These are phyloP conservation scores for Euphorbia neoarborescens DNA, from an alignment of 441 rosid genomes.

Conservation along the genomic window DNA sequence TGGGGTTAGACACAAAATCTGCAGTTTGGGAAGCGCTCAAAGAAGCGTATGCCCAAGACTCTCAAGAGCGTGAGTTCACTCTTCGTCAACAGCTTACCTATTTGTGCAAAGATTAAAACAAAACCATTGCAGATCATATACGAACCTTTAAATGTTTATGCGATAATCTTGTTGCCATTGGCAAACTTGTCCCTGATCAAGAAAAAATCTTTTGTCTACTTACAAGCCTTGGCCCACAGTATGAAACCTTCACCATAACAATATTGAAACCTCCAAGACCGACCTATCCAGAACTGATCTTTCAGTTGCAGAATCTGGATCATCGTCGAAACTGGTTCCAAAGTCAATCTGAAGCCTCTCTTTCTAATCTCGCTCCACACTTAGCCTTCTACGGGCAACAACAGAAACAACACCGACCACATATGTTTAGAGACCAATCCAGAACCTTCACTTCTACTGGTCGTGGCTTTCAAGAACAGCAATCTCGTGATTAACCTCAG, in stretches of 20 bases:
- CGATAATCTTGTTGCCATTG: not conserved
- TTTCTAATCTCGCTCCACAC: not conserved
- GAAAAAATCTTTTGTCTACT: not conserved
- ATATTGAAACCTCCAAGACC: not conserved
- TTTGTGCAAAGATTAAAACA: not conserved
- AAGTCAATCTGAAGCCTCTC: not conserved
- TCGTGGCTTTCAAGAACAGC: not conserved
- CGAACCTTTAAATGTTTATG: not conserved
- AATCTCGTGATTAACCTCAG: not conserved
- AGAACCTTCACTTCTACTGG: not conserved
- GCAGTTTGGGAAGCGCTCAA: not conserved
- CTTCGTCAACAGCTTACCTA: not conserved
- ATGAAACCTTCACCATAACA: not conserved
- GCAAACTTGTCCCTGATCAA: not conserved
- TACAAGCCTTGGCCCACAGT: not conserved
- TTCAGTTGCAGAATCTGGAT: not conserved
- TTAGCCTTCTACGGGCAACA: not conserved
- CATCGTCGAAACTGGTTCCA: not conserved
- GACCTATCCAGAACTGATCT: not conserved
- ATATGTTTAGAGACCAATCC: not conserved
- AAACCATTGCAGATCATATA: not conserved
- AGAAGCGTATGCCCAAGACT: not conserved
- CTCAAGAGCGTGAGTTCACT: not conserved
- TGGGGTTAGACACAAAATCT: not conserved
- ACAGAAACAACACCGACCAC: not conserved